Percentiles rank a stretch among this genome's conserved stretches.
Conservation (phyloP, 371 early-diverging fungal species). For the Caulochytrium protostelioides region DNA sequence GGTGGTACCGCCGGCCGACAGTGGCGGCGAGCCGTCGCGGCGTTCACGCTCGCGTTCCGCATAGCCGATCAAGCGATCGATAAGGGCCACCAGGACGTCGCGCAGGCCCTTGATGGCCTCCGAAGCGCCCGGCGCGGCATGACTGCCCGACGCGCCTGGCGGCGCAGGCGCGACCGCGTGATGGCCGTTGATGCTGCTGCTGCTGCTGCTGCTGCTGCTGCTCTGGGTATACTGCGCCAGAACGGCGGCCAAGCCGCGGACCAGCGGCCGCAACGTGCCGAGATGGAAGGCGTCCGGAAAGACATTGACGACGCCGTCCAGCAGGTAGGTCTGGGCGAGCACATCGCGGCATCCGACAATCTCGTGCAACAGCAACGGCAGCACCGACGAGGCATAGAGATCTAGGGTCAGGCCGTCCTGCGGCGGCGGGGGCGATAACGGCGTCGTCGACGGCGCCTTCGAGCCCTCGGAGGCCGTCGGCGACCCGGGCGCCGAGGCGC, state of each 20-base stretch:
- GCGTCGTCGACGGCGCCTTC: too few species aligned
- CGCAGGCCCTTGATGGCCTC: slow-evolving; percentile 88
- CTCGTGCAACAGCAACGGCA: slow-evolving; percentile 82
- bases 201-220: too few species aligned
- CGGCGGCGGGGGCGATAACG: too few species aligned
- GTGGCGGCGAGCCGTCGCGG: not conserved
- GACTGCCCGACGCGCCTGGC: not conserved
- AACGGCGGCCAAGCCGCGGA: not conserved
- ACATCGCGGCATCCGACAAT: slow-evolving; percentile 85
- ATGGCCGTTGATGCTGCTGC: too few species aligned
- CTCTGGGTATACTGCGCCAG: not conserved
- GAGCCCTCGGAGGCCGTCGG: too few species aligned
- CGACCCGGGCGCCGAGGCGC: too few species aligned
- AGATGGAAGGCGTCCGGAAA: not conserved
- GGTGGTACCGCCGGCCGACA: not conserved
- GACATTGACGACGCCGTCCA: slow-evolving; percentile 93
- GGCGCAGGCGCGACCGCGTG: not conserved
- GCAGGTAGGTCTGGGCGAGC: slow-evolving; percentile 94
- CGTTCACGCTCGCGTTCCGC: slow-evolving; percentile 43
- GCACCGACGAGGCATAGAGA: slow-evolving; percentile 39
- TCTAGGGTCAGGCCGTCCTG: too few species aligned
- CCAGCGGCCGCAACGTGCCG: not conserved
- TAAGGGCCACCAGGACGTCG: slow-evolving; percentile 72
- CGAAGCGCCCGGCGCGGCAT: slow-evolving; percentile 46
- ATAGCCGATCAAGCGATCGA: slow-evolving; percentile 70